A percentile compares a stretch with the other conserved stretches of the same genome.
These are phyloP conservation scores for Phalaenopsis aphrodite DNA, from an alignment of 106 monocot genomes.

Conservation along the genomic window DNA sequence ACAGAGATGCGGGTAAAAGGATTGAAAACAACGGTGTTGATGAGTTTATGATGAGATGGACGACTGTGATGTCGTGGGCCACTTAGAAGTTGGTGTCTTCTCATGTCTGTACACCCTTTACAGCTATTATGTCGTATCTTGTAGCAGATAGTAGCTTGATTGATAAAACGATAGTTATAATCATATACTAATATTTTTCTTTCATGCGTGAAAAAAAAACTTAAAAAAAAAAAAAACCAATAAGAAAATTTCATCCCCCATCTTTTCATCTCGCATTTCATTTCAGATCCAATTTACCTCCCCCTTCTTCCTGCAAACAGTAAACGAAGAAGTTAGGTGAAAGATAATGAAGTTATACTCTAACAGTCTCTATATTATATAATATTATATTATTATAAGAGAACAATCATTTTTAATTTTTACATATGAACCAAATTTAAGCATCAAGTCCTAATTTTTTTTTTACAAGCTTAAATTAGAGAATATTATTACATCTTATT, in stretches of 20 bases:
- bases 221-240: not conserved
- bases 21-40: not conserved
- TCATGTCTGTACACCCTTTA: not conserved
- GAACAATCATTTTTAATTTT: not conserved
- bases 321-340: not conserved
- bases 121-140: slow-evolving; percentile 1
- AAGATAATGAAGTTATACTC: no score
- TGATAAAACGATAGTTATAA: not conserved
- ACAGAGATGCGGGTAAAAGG: not conserved
- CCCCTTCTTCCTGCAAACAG: not conserved
- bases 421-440: no score
- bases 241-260: not conserved
- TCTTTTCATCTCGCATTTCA: not conserved
- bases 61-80: not conserved
- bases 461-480: no score
- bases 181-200: not conserved
- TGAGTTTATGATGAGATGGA: not conserved
- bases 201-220: not conserved
- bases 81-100: not conserved
- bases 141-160: not conserved
- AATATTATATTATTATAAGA: not conserved
- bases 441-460: no score
- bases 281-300: slow-evolving; percentile 1
- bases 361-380: no score
- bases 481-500: no score